Evolutionary conservation across 768 basidiomycete species (phyloP).

Genomic region (Phallus indusiatus): DNA sequence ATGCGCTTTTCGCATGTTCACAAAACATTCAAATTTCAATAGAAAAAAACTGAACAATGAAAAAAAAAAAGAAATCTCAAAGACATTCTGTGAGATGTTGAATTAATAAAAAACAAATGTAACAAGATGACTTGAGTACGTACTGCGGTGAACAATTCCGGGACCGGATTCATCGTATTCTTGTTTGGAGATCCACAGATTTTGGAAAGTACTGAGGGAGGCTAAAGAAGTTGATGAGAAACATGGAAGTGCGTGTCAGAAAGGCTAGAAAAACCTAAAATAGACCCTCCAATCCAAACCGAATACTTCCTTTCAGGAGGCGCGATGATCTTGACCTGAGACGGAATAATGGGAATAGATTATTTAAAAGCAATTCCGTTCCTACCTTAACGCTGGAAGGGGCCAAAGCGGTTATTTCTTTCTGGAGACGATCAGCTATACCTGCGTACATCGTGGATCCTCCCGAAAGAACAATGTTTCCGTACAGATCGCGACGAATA

Average conservation of each 20-base stretch:
- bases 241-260: too few species aligned
- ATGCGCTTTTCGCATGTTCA: too few species aligned
- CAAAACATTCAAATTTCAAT: too few species aligned
- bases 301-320: conserved; percentile 45
- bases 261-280: conserved; percentile 13
- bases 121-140: neutral
- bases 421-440: conserved; percentile 44
- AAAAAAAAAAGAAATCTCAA: neutral
- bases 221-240: conserved; percentile 22
- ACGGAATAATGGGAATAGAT: neutral
- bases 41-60: too few species aligned
- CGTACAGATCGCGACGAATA: conserved; percentile 4
- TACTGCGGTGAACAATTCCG: conserved; percentile 21
- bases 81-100: neutral
- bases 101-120: neutral
- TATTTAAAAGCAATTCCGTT: neutral
- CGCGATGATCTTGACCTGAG: conserved; percentile 34
- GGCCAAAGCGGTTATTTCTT: conserved; percentile 41
- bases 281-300: conserved; percentile 33
- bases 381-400: conserved; percentile 37
- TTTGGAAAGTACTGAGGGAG: conserved; percentile 43
- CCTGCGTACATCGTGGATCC: conserved; percentile 44
- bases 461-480: conserved; percentile 42
- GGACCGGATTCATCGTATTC: conserved; percentile 32
- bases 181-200: conserved; percentile 36